phyloP scores from a whole-genome alignment of 257 asterid species.

The Gentiana dahurica region DNA sequence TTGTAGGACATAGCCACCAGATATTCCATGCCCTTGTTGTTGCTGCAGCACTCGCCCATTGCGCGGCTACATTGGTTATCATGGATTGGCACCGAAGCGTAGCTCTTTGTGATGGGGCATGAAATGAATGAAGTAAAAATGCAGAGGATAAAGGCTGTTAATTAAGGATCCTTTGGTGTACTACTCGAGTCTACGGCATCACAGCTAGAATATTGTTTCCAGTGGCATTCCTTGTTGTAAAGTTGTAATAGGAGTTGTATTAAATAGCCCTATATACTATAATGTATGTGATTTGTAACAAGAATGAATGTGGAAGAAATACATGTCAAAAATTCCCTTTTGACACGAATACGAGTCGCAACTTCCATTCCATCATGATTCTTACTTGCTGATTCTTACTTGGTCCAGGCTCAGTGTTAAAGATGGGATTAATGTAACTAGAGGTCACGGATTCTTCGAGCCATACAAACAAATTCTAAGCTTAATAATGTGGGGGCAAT shows the following conservation, averaged over 20 bases:
- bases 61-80: conserved; percentile 51
- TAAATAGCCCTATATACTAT: neutral
- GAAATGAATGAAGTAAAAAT: neutral
- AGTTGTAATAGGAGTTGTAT: neutral
- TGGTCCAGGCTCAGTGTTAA: neutral
- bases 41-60: conserved; percentile 75
- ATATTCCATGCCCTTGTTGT: conserved; percentile 76
- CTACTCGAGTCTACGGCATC: neutral
- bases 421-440: neutral
- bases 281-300: neutral
- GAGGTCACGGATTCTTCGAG: neutral
- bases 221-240: neutral
- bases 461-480: too few relatives aligned
- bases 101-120: conserved; percentile 8
- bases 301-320: neutral
- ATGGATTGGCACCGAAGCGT: conserved; percentile 77
- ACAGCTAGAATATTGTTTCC: neutral
- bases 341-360: too few relatives aligned
- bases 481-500: too few relatives aligned
- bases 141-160: neutral
- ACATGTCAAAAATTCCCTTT: too few relatives aligned
- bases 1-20: conserved; percentile 92
- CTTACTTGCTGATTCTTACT: neutral
- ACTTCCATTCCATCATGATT: neutral
- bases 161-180: conserved; percentile 1